phyloP scores from a whole-genome alignment of 1,284 basidiomycete genomes.

The Ceratobasidium sp. region DNA sequence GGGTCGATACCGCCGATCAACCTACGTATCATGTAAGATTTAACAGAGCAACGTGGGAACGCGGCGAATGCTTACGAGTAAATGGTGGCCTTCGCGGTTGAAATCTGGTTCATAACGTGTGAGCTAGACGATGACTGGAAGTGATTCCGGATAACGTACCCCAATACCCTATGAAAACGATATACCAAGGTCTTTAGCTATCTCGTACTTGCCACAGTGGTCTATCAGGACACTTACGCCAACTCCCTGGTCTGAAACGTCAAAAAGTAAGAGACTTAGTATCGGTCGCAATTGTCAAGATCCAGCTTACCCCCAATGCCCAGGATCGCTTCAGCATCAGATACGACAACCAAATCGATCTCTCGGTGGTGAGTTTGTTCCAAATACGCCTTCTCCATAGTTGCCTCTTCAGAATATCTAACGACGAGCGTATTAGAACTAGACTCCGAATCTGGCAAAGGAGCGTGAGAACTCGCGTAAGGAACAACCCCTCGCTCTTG shows the following conservation, averaged over 20 bases:
- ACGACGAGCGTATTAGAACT: too few relatives aligned
- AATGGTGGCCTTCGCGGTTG: constrained; percentile 87
- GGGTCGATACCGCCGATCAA: constrained; percentile 88
- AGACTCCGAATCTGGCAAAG: not conserved
- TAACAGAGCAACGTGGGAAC: constrained; percentile 2
- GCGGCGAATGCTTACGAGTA: constrained; percentile 73
- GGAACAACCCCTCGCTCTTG: constrained; percentile 76
- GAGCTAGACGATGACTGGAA: not conserved
- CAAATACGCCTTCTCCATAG: constrained; percentile 63
- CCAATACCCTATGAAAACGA: constrained; percentile 61
- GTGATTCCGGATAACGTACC: constrained; percentile 54
- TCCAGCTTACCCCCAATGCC: constrained; percentile 69
- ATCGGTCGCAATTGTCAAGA: not conserved
- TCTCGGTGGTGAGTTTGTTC: constrained; percentile 68
- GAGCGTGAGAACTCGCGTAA: constrained; percentile 63
- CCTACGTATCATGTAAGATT: constrained; percentile 56
- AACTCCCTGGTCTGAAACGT: constrained; percentile 70
- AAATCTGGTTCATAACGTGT: constrained; percentile 68
- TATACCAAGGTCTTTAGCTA: constrained; percentile 5
- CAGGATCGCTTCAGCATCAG: constrained; percentile 86
- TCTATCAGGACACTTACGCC: constrained; percentile 62
- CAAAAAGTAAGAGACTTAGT: not conserved
- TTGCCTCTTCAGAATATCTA: constrained; percentile 79
- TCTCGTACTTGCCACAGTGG: not conserved
- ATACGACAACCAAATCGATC: constrained; percentile 82